Evolutionary conservation across 108 stramenopile genomes (phyloP).

Genomic region (Skeletonema tropicum): DNA sequence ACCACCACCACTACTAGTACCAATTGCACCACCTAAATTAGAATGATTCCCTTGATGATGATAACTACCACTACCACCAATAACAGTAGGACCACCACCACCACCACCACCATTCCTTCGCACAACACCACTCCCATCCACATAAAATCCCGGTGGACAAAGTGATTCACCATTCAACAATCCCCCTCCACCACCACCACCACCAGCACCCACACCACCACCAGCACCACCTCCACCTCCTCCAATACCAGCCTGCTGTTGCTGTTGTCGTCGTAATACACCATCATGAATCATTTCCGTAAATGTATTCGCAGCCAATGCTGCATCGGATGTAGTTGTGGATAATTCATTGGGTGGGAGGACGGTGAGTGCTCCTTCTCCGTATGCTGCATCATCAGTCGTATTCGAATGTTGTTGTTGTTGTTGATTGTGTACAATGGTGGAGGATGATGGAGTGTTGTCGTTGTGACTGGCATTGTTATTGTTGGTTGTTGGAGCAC

Average conservation of each 20-base stretch:
- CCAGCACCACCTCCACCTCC: too few species aligned
- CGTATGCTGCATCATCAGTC: conserved; percentile 8
- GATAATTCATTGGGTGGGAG: conserved; percentile 48
- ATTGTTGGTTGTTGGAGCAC: neutral
- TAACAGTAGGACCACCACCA: neutral
- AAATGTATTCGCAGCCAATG: conserved; percentile 39
- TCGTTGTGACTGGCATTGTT: too few species aligned
- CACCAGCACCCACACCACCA: neutral
- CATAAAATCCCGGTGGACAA: conserved; percentile 28
- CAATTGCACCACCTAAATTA: conserved; percentile 16
- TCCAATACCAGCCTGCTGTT: too few species aligned
- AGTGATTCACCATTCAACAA: conserved; percentile 4
- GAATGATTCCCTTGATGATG: neutral
- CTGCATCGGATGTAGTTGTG: conserved; percentile 45
- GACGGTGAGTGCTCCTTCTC: conserved; percentile 33
- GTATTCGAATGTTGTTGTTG: too few species aligned
- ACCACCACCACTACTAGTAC: neutral
- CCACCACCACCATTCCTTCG: conserved; percentile 6
- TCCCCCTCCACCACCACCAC: neutral
- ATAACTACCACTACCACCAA: neutral
- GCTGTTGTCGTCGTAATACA: neutral
- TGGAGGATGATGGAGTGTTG: neutral
- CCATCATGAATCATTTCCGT: conserved; percentile 30
- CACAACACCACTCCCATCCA: conserved; percentile 41
- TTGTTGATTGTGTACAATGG: neutral